Evolutionary conservation across 768 basidiomycete species (phyloP).

Genomic region (Galerina sulciceps): DNA sequence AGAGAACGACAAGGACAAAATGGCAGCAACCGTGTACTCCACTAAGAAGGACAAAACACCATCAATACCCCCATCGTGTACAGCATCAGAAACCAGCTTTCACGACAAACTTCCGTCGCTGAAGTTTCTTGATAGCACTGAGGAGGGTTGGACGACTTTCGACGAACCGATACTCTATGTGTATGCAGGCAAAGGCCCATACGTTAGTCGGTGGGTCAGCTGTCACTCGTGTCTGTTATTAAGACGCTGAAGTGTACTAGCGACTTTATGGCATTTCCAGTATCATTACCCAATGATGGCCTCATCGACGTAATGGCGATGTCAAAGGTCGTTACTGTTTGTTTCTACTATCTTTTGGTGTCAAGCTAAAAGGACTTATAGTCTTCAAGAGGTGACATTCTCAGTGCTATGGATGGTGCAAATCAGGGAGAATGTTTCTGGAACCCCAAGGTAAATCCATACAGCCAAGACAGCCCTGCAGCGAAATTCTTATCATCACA

Average conservation of each 20-base stretch:
- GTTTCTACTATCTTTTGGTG: neutral
- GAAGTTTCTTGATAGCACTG: slow-evolving; percentile 43
- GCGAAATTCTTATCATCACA: neutral
- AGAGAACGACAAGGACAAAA: slow-evolving; percentile 70
- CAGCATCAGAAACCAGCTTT: slow-evolving; percentile 11
- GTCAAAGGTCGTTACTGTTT: slow-evolving; percentile 51
- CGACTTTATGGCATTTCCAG: slow-evolving; percentile 84
- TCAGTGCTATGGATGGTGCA: slow-evolving; percentile 62
- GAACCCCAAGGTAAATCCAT: slow-evolving; percentile 54
- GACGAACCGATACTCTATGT: slow-evolving; percentile 71
- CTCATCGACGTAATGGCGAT: slow-evolving; percentile 74
- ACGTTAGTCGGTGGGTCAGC: slow-evolving; percentile 58
- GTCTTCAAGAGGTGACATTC: slow-evolving; percentile 54
- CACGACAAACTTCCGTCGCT: slow-evolving; percentile 47
- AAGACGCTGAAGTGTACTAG: slow-evolving; percentile 33
- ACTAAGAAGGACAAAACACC: slow-evolving; percentile 29
- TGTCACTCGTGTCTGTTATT: neutral
- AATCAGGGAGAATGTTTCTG: slow-evolving; percentile 66
- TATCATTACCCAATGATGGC: slow-evolving; percentile 80
- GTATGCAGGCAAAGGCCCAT: slow-evolving; percentile 82
- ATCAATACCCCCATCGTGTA: neutral
- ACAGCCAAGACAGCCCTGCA: no score
- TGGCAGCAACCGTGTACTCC: slow-evolving; percentile 57
- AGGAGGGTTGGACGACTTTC: slow-evolving; percentile 73
- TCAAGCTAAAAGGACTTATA: slow-evolving; percentile 21